Conservation (phyloP, 1,284 basidiomycete species). For the Ustilago shanxiensis region DNA sequence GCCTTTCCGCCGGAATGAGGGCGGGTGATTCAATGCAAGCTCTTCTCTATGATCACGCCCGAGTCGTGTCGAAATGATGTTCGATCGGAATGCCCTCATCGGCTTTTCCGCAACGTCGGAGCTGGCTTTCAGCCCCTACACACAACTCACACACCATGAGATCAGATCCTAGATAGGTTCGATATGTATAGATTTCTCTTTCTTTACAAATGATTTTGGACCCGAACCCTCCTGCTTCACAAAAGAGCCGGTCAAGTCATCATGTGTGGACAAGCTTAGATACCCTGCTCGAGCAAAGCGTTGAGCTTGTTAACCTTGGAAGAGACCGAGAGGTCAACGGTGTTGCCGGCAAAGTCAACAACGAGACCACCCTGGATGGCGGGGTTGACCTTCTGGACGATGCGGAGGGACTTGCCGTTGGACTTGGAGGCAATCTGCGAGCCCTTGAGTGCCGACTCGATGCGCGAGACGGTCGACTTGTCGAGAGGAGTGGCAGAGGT, state of each 20-base stretch:
- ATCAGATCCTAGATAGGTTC: slow-evolving; percentile 9
- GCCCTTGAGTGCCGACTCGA: slow-evolving; percentile 66
- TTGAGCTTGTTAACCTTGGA: slow-evolving; percentile 95
- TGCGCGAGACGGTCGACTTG: slow-evolving; percentile 62
- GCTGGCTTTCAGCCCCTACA: not conserved
- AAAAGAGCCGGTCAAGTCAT: not conserved
- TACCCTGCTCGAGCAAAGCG: slow-evolving; percentile 75
- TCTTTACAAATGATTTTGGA: not conserved
- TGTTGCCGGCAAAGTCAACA: slow-evolving; percentile 98
- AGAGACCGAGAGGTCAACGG: slow-evolving; percentile 92
- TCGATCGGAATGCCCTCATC: not conserved
- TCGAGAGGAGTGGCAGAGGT: slow-evolving; percentile 75
- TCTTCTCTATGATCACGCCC: not conserved
- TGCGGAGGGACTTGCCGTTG: slow-evolving; percentile 67
- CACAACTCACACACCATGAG: not conserved
- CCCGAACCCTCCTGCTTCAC: not conserved
- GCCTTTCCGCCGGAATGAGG: not conserved
- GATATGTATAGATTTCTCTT: slow-evolving; percentile 1
- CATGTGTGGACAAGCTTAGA: slow-evolving; percentile 17
- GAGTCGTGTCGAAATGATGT: not conserved
- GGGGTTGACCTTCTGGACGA: slow-evolving; percentile 68
- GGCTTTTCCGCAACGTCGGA: not conserved
- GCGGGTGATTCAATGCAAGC: not conserved
- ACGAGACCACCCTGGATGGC: slow-evolving; percentile 77
- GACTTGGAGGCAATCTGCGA: slow-evolving; percentile 62